Conservation (phyloP, 148 eudicot genomes). For the Cornus kousa region DNA sequence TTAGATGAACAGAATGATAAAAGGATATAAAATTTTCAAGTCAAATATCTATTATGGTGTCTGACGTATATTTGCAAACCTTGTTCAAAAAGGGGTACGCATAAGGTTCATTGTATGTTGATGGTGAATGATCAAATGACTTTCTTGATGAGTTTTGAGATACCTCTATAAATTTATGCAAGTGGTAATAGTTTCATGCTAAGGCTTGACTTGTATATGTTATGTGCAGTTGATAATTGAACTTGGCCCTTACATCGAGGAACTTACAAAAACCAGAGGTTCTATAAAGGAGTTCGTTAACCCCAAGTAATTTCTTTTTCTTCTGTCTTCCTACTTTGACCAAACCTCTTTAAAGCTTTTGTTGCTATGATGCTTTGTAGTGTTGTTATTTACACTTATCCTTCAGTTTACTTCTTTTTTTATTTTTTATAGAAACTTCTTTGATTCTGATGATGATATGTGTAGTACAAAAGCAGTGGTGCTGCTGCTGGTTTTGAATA, state of each 20-base stretch:
- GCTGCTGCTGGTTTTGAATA: not conserved
- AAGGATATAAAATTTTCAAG: no score
- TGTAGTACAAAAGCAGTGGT: slow-evolving; percentile 1
- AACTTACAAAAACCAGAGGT: slow-evolving; percentile 87
- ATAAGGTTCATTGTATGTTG: not conserved
- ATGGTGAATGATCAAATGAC: not conserved
- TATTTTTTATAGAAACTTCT: not conserved
- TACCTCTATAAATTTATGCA: not conserved
- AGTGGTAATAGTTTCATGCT: not conserved
- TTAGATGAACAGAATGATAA: not conserved
- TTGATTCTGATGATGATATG: not conserved
- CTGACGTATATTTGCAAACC: not conserved
- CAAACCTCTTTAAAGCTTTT: not conserved
- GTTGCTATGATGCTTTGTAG: not conserved
- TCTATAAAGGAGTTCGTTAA: slow-evolving; percentile 95
- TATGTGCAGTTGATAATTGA: slow-evolving; percentile 80
- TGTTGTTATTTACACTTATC: not conserved
- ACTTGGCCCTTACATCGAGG: slow-evolving; percentile 83
- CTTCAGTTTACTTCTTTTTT: not conserved
- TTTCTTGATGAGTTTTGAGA: not conserved
- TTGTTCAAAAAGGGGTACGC: not conserved
- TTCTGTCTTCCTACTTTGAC: not conserved
- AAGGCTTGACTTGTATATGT: slow-evolving; percentile 12
- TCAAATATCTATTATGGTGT: no score
- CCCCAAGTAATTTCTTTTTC: slow-evolving; percentile 65